Percentiles rank a stretch among this genome's conserved stretches.
These are phyloP conservation scores for Hypsizygus ulmarius DNA, from an alignment of 1,284 basidiomycete genomes.

Conservation along the genomic window DNA sequence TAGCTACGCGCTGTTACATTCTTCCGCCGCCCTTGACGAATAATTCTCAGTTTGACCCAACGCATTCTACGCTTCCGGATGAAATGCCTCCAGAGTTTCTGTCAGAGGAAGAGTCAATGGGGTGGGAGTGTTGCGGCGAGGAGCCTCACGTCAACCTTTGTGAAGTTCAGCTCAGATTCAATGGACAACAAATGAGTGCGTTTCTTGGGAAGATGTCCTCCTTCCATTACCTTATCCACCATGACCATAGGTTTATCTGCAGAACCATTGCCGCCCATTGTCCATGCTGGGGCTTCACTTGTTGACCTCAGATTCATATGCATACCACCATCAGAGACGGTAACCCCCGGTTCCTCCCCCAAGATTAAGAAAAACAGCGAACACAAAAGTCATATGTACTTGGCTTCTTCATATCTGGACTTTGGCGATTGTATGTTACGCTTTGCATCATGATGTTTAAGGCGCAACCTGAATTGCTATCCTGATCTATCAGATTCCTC, in stretches of 20 bases:
- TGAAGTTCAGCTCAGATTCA: constrained; percentile 53
- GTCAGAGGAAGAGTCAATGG: constrained; percentile 34
- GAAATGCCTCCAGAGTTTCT: constrained; percentile 33
- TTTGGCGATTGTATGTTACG: constrained; percentile 55
- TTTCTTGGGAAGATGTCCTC: not conserved
- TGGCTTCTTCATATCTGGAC: constrained; percentile 54
- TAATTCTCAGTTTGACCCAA: constrained; percentile 34
- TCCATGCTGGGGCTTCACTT: constrained; percentile 36
- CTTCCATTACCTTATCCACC: constrained; percentile 3
- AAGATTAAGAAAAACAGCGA: constrained; percentile 20
- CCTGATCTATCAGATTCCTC: constrained; percentile 36
- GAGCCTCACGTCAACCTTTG: constrained; percentile 59
- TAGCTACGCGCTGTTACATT: constrained; percentile 61
- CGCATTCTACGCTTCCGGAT: constrained; percentile 45
- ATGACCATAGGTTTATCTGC: constrained; percentile 34
- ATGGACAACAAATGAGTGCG: constrained; percentile 44
- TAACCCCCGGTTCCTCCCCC: constrained; percentile 12
- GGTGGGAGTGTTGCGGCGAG: constrained; percentile 64
- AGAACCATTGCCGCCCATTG: constrained; percentile 45
- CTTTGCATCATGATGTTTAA: not conserved
- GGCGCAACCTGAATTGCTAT: constrained; percentile 11
- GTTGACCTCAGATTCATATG: constrained; percentile 47
- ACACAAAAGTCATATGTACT: constrained; percentile 38
- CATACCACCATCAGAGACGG: constrained; percentile 19
- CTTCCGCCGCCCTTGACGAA: constrained; percentile 33